Percentiles rank a stretch among this genome's conserved stretches.
Evolutionary conservation across 1,284 basidiomycete genomes (phyloP).

Genomic region (Pyrrhoderma lamaoense): DNA sequence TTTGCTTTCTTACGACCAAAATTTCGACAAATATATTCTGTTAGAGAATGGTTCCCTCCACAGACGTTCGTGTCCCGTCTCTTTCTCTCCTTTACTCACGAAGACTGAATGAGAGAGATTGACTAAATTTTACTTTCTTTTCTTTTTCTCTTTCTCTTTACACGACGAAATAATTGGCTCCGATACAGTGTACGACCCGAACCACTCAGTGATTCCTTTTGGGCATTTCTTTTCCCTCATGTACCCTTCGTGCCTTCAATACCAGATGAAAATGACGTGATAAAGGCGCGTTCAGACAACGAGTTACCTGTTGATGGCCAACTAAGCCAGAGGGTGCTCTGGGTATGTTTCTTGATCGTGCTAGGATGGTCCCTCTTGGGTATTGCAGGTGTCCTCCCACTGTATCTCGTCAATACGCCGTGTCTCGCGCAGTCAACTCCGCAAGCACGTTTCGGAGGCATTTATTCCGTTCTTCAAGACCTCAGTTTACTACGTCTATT

Average conservation of each 20-base stretch:
- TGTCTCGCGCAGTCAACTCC: slow-evolving; percentile 52
- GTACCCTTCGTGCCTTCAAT: slow-evolving; percentile 59
- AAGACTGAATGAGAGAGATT: no score
- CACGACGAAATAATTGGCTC: background rate
- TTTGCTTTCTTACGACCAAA: slow-evolving; percentile 62
- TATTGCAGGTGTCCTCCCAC: slow-evolving; percentile 57
- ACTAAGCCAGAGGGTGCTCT: slow-evolving; percentile 59
- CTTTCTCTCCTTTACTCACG: no score
- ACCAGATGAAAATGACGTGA: slow-evolving; percentile 49
- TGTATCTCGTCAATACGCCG: slow-evolving; percentile 62
- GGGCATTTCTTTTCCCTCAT: slow-evolving; percentile 61
- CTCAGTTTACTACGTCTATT: slow-evolving; percentile 67
- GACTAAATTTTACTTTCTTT: no score
- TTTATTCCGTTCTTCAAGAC: slow-evolving; percentile 63
- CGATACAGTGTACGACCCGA: slow-evolving; percentile 51
- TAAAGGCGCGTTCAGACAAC: slow-evolving; percentile 34
- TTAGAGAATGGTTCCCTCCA: slow-evolving; percentile 69
- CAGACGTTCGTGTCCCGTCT: slow-evolving; percentile 55
- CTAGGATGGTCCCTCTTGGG: slow-evolving; percentile 60
- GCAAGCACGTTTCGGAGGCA: slow-evolving; percentile 43
- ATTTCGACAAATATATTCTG: slow-evolving; percentile 60
- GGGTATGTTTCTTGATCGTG: slow-evolving; percentile 55
- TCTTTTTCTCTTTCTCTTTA: background rate
- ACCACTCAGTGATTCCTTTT: slow-evolving; percentile 47
- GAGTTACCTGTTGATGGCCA: slow-evolving; percentile 65